Evolutionary conservation across 1,284 basidiomycete species (phyloP).

Genomic region (Apiotrichum porosum): DNA sequence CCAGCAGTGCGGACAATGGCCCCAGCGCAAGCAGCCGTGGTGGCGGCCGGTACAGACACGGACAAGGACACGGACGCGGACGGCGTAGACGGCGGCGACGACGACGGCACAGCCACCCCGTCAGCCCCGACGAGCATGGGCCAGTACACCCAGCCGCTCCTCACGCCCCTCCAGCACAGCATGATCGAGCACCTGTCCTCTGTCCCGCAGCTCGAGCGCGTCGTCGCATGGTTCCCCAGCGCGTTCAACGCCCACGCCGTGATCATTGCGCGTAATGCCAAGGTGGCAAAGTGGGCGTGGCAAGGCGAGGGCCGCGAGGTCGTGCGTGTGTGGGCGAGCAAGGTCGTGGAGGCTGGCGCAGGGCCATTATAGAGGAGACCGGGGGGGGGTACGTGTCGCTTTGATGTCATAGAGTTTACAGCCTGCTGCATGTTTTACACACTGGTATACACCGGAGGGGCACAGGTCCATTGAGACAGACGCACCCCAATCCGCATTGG

Average conservation of each 20-base stretch:
- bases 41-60: too few relatives aligned
- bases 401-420: too few relatives aligned
- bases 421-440: too few relatives aligned
- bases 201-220: constrained; percentile 32
- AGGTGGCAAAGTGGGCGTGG: constrained; percentile 17
- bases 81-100: background rate
- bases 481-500: too few relatives aligned
- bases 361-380: too few relatives aligned
- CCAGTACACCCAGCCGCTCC: constrained; percentile 19
- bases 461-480: too few relatives aligned
- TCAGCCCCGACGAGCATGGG: background rate
- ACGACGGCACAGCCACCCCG: background rate
- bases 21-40: too few relatives aligned
- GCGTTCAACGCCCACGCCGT: constrained; percentile 41
- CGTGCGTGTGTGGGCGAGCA: constrained; percentile 30
- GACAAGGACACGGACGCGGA: too few relatives aligned
- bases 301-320: constrained; percentile 34
- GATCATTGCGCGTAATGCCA: constrained; percentile 30
- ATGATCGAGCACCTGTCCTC: constrained; percentile 31
- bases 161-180: constrained; percentile 28
- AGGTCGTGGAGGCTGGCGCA: too few relatives aligned
- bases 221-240: constrained; percentile 42
- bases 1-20: too few relatives aligned
- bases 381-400: too few relatives aligned
- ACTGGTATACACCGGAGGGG: too few relatives aligned